Evolutionary conservation across 352 stramenopile species (phyloP).

Genomic region (Phytopythium helicoides): DNA sequence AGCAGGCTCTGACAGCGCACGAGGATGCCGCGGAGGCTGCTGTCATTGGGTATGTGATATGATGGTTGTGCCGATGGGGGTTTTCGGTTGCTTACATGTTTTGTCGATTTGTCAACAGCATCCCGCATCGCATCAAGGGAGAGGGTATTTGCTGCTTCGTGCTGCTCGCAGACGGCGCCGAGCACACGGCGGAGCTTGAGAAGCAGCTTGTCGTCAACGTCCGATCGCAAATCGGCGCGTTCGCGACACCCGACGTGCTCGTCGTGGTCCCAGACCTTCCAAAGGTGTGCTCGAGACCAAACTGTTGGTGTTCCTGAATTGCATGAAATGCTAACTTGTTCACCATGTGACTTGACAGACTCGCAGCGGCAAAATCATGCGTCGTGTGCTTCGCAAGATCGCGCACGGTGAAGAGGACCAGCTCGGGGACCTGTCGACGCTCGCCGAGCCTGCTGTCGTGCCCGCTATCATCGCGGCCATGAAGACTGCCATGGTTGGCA

Average conservation of each 20-base stretch:
- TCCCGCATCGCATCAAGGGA: constrained; percentile 97
- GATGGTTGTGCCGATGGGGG: neutral
- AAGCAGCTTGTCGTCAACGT: constrained; percentile 81
- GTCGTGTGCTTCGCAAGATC: constrained; percentile 98
- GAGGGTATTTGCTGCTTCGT: constrained; percentile 95
- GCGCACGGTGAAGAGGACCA: constrained; percentile 92
- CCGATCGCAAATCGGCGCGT: constrained; percentile 92
- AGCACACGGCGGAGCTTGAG: constrained; percentile 50
- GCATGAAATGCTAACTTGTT: neutral
- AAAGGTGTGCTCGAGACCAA: constrained; percentile 39
- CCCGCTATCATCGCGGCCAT: constrained; percentile 90
- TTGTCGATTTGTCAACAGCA: constrained; percentile 11
- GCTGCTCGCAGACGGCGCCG: constrained; percentile 83
- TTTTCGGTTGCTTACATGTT: neutral
- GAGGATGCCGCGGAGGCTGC: constrained; percentile 92
- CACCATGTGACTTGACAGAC: constrained; percentile 45
- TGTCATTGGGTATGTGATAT: constrained; percentile 75
- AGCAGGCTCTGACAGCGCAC: constrained; percentile 91
- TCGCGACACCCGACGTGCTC: constrained; percentile 96
- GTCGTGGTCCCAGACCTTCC: constrained; percentile 87
- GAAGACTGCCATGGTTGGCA: constrained; percentile 63
- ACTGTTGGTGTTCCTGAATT: too few relatives aligned
- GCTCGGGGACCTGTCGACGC: constrained; percentile 95
- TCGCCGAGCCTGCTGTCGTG: constrained; percentile 96
- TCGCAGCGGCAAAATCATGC: constrained; percentile 98